Percentiles rank a stretch among this genome's conserved stretches.
Conservation (phyloP, 2,329 filamentous ascomycete genomes). For the Colletotrichum sp. region DNA sequence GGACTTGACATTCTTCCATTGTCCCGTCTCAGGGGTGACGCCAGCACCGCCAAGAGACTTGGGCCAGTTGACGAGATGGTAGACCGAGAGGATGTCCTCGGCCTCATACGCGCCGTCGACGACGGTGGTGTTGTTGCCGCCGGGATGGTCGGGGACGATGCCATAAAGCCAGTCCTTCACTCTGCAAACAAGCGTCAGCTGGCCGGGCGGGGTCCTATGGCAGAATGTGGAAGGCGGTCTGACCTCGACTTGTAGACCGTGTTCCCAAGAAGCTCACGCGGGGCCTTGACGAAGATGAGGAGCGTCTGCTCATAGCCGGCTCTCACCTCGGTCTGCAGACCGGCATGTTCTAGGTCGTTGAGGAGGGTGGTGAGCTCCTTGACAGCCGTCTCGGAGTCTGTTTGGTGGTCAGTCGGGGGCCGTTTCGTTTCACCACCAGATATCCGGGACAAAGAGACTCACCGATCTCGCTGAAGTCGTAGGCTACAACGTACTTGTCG, state of each 20-base stretch:
- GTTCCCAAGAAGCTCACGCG: constrained; percentile 66
- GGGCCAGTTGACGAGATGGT: constrained; percentile 68
- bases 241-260: constrained; percentile 73
- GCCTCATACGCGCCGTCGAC: constrained; percentile 60
- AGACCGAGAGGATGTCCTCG: constrained; percentile 73
- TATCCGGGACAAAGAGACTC: constrained; percentile 1
- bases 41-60: constrained; percentile 66
- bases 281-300: constrained; percentile 70
- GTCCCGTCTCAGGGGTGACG: constrained; percentile 61
- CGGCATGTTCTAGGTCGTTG: constrained; percentile 63
- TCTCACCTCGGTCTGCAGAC: constrained; percentile 74
- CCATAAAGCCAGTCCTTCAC: constrained; percentile 80
- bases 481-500: constrained; percentile 46
- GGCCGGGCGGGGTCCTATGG: not conserved
- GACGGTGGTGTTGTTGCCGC: constrained; percentile 56
- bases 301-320: constrained; percentile 72
- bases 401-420: not conserved
- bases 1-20: constrained; percentile 65
- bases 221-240: not conserved
- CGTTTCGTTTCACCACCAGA: not conserved
- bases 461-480: constrained; percentile 42
- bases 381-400: constrained; percentile 38
- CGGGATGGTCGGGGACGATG: constrained; percentile 68
- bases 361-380: constrained; percentile 52
- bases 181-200: constrained; percentile 40